Conservation (phyloP, 1,284 basidiomycete species). For the Ceratobasidium sp. region DNA sequence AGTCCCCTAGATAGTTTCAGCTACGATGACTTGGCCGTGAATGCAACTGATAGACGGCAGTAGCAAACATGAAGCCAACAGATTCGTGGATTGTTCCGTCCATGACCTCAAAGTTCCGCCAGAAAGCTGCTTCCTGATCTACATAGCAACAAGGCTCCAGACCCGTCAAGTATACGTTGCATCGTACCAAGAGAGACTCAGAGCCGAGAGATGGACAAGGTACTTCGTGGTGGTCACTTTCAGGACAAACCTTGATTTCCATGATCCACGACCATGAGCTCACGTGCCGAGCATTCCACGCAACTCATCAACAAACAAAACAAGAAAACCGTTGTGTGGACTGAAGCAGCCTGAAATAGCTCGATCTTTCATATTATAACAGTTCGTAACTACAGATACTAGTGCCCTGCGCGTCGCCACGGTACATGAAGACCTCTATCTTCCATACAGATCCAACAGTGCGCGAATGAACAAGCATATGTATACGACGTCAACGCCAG, state of each 20-base stretch:
- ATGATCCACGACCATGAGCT: not conserved
- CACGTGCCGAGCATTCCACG: not conserved
- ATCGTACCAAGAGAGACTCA: too few species aligned
- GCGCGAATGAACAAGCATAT: too few species aligned
- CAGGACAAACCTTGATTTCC: not conserved
- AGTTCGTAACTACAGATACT: too few species aligned
- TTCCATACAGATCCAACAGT: too few species aligned
- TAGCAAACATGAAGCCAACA: not conserved
- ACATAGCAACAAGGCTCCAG: not conserved
- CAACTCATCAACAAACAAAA: not conserved
- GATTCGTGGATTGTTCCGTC: slow-evolving; percentile 5
- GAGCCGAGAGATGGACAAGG: not conserved
- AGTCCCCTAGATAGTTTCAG: not conserved
- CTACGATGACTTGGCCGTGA: not conserved
- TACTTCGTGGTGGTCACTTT: not conserved
- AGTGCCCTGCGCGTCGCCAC: too few species aligned
- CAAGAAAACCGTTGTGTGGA: not conserved
- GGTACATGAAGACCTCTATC: too few species aligned
- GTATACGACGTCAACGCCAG: too few species aligned
- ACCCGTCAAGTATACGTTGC: too few species aligned
- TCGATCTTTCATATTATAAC: too few species aligned
- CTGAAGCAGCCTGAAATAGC: too few species aligned
- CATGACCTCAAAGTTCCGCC: not conserved
- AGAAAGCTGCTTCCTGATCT: not conserved
- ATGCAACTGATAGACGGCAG: slow-evolving; percentile 13